Percentiles rank a stretch among this genome's conserved stretches.
Conservation (phyloP, 257 asterid species). For the Fraxinus anomala region DNA sequence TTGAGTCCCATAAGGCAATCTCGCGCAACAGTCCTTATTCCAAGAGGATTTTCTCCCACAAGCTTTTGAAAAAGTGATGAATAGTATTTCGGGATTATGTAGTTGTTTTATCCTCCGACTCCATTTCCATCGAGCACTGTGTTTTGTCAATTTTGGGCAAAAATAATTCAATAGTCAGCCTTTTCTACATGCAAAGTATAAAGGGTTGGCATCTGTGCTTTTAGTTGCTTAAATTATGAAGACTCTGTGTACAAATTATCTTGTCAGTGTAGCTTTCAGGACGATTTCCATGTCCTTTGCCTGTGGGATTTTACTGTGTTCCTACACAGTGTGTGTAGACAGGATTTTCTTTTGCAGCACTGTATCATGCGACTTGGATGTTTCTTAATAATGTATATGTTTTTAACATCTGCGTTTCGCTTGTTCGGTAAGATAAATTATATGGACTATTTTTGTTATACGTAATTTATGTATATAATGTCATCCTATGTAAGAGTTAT, state of each 20-base stretch:
- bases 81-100: slow-evolving; percentile 26
- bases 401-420: neutral
- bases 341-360: slow-evolving; percentile 22
- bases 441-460: no score
- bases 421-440: neutral
- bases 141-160: slow-evolving; percentile 30
- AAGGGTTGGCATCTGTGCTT: slow-evolving; percentile 31
- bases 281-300: slow-evolving; percentile 13
- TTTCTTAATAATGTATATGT: neutral
- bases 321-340: slow-evolving; percentile 23
- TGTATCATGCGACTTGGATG: neutral
- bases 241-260: slow-evolving; percentile 24
- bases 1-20: slow-evolving; percentile 66
- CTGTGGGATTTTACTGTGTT: slow-evolving; percentile 14
- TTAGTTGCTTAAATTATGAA: slow-evolving; percentile 26
- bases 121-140: slow-evolving; percentile 13
- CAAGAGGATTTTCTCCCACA: slow-evolving; percentile 83
- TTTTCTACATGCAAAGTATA: slow-evolving; percentile 37
- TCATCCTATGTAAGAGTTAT: no score
- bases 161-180: slow-evolving; percentile 26
- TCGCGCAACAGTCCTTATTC: slow-evolving; percentile 82
- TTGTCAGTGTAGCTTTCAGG: slow-evolving; percentile 30
- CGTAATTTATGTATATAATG: no score
- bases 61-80: slow-evolving; percentile 55
- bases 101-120: slow-evolving; percentile 36